Percentiles rank a stretch among this genome's conserved stretches.
Evolutionary conservation across 176 grass and related monocot genomes (phyloP).

Genomic region (Alloteropsis semialata): DNA sequence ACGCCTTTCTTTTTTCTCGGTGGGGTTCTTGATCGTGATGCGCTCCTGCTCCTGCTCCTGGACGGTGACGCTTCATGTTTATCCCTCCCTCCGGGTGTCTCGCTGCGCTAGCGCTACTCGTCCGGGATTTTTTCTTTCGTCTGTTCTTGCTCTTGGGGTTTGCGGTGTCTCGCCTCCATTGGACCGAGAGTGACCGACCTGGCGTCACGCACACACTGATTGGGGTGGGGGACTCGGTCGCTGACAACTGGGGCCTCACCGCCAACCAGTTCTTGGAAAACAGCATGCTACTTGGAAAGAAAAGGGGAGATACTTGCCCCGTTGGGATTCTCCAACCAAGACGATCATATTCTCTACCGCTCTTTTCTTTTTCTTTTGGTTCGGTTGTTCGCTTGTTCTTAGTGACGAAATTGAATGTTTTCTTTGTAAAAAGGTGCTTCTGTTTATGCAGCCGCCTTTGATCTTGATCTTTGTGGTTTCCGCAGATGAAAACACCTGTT

Average conservation of each 20-base stretch:
- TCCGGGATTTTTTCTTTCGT: neutral
- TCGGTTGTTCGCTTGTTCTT: neutral
- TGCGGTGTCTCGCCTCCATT: slow-evolving; percentile 5
- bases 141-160: slow-evolving; percentile 16
- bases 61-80: neutral
- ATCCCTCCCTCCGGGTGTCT: neutral
- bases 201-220: slow-evolving; percentile 18
- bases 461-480: neutral
- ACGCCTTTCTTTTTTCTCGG: neutral
- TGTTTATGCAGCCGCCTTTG: neutral
- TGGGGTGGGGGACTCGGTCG: neutral
- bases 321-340: slow-evolving; percentile 21
- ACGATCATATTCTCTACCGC: neutral
- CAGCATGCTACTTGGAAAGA: neutral
- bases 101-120: neutral
- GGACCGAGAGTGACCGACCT: neutral
- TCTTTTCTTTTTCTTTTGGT: neutral
- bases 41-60: neutral
- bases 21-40: slow-evolving; percentile 15
- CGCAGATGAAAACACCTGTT: neutral
- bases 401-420: neutral
- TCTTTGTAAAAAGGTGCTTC: neutral
- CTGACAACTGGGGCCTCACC: neutral
- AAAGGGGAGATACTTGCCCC: slow-evolving; percentile 24
- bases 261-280: slow-evolving; percentile 13